Base-by-base conservation (phyloP, 306 rosid genomes). In the Lathyrus aphaca region DNA sequence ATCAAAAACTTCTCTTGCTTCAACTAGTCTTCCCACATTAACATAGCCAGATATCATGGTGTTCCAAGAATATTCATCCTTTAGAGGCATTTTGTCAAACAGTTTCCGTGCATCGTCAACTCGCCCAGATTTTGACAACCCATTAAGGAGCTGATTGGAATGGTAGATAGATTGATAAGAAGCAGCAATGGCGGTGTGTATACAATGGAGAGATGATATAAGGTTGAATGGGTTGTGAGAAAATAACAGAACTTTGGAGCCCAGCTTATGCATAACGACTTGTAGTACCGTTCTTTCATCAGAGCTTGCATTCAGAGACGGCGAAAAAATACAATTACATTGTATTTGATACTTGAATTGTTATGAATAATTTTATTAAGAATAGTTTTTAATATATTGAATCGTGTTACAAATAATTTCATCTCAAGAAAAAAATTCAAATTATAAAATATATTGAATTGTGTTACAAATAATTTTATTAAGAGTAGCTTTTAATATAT, bases 31-130 rank as follows among this genome's bases (percentile, higher is more conserved):
- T 38, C 98, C 94, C 27, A 72, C 71, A 76, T 81, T 82, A 55
- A 81, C 87, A 80, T 85, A 93, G 48, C 85, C 86, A 76, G 84
- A 76, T 39, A 93, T 74, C 90, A 93, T 85, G 4, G 93, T 88
- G 72, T 88, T 93, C 98, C 92, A 90, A 29, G 86, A 71, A 61
- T 83, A 88, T 69, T 85, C 91, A 68, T 90, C 97, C 75, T 87
- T 81, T 0, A 32, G 27, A 39, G 72, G 82, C 96, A 92, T 86
- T 80, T 77, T 45, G 23, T 92, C 96, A 59, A 92, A 93, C 86
- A 88, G 1, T 72, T 85, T 75, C 32, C 88, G 94, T 51, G 97
- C 98, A 40, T 90, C 90, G 15, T 79, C 10, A 4, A 50, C 42
- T 64, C 78, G 84, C 25, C 94, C 90, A 10, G 87, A 74, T 81